Conservation (phyloP, 139 green algal genomes). For the Chlorella sp. region DNA sequence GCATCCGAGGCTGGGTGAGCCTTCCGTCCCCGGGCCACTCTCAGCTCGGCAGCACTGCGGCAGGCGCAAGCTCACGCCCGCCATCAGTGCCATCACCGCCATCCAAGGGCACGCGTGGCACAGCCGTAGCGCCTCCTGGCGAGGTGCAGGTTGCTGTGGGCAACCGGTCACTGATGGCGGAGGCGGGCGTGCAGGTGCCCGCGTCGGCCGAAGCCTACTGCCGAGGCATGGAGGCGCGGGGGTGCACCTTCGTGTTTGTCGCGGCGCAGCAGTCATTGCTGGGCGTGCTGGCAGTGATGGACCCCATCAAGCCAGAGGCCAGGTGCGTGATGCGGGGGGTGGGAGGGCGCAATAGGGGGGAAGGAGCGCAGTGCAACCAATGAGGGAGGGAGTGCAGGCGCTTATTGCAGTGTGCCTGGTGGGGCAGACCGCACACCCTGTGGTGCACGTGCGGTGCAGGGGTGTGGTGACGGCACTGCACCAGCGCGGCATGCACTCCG, state of each 20-base stretch:
- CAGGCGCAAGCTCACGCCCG: slow-evolving; percentile 14
- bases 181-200: slow-evolving; percentile 51
- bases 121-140: not conserved
- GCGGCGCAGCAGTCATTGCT: slow-evolving; percentile 53
- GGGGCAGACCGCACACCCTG: not conserved
- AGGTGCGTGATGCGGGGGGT: not conserved
- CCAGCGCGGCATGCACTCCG: slow-evolving; percentile 55
- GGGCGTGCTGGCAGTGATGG: slow-evolving; percentile 74
- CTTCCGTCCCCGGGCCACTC: not conserved
- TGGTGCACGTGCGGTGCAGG: not conserved
- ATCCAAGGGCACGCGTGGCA: too few relatives aligned
- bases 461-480: slow-evolving; percentile 78
- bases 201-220: slow-evolving; percentile 55
- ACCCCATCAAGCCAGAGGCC: slow-evolving; percentile 93
- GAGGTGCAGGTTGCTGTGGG: slow-evolving; percentile 63
- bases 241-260: slow-evolving; percentile 72
- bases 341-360: not conserved
- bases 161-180: slow-evolving; percentile 76
- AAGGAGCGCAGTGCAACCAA: not conserved
- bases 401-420: not conserved
- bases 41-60: not conserved
- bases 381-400: not conserved
- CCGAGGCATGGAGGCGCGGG: slow-evolving; percentile 39
- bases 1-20: slow-evolving; percentile 40
- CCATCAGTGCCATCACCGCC: not conserved